Conservation (phyloP, 768 basidiomycete genomes). For the Suillus lakei region DNA sequence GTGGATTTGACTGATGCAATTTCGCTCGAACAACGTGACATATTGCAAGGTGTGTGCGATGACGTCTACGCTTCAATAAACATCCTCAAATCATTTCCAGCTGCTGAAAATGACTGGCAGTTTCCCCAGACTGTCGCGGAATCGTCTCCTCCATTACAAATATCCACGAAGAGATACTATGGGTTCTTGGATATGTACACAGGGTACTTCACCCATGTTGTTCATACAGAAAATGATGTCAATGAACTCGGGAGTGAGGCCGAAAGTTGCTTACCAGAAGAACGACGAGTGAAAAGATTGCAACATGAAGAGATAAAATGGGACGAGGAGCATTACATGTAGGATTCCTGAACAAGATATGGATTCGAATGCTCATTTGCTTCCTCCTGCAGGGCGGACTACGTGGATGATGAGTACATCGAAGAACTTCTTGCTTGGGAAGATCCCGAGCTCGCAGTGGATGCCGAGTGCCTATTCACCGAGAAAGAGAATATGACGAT, state of each 20-base stretch:
- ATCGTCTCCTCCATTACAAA: constrained; percentile 39
- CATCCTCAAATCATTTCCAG: constrained; percentile 40
- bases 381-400: constrained; percentile 70
- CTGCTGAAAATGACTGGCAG: constrained; percentile 81
- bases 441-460: constrained; percentile 54
- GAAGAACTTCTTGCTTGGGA: constrained; percentile 70
- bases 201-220: constrained; percentile 75
- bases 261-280: constrained; percentile 55
- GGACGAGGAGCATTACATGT: constrained; percentile 89
- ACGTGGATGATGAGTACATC: constrained; percentile 76
- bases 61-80: constrained; percentile 13
- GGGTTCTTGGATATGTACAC: constrained; percentile 79
- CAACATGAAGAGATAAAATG: constrained; percentile 77
- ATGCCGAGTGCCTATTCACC: constrained; percentile 56
- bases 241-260: constrained; percentile 76
- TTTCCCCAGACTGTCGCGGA: constrained; percentile 65
- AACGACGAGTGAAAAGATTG: constrained; percentile 58
- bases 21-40: constrained; percentile 55
- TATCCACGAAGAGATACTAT: constrained; percentile 56
- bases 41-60: constrained; percentile 53
- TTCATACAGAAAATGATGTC: constrained; percentile 79
- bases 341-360: constrained; percentile 29
- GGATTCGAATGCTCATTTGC: constrained; percentile 9
- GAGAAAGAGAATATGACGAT: constrained; percentile 75
- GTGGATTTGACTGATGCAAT: constrained; percentile 48